Conservation (phyloP, 2,329 filamentous ascomycete species). For the Cordyceps cicadae region DNA sequence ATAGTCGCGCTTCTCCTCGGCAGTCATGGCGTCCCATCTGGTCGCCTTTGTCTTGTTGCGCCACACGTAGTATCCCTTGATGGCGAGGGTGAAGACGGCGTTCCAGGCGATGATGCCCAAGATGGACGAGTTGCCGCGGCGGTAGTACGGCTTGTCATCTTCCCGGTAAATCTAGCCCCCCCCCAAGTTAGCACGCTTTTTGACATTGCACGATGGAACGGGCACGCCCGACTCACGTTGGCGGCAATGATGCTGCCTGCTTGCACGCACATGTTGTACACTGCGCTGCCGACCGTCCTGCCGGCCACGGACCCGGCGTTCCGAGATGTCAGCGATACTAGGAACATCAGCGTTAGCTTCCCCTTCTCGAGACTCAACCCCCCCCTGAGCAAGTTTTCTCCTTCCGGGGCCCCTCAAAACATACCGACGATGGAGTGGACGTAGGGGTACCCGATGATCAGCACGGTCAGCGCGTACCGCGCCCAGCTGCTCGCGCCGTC, state of each 20-base stretch:
- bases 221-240: conserved; percentile 18
- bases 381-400: too few species aligned
- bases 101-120: conserved; percentile 37
- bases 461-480: conserved; percentile 23
- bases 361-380: too few species aligned
- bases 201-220: too few species aligned
- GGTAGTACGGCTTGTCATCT: conserved; percentile 19
- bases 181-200: background rate
- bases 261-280: conserved; percentile 52
- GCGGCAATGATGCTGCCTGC: conserved; percentile 32
- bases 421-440: conserved; percentile 29
- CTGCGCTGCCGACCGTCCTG: conserved; percentile 51
- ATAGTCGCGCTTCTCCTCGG: conserved; percentile 24
- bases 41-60: conserved; percentile 28
- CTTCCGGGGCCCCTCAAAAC: too few species aligned
- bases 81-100: conserved; percentile 21
- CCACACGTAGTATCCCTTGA: conserved; percentile 26
- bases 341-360: background rate
- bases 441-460: conserved; percentile 25
- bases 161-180: conserved; percentile 25
- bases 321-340: conserved; percentile 19
- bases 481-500: conserved; percentile 21
- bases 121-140: conserved; percentile 43
- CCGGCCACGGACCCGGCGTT: conserved; percentile 56
- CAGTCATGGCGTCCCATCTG: conserved; percentile 36